A percentile compares a stretch with the other conserved stretches of the same genome.
Evolutionary conservation across 768 basidiomycete genomes (phyloP).

Genomic region (Leucocoprinus leucothites): DNA sequence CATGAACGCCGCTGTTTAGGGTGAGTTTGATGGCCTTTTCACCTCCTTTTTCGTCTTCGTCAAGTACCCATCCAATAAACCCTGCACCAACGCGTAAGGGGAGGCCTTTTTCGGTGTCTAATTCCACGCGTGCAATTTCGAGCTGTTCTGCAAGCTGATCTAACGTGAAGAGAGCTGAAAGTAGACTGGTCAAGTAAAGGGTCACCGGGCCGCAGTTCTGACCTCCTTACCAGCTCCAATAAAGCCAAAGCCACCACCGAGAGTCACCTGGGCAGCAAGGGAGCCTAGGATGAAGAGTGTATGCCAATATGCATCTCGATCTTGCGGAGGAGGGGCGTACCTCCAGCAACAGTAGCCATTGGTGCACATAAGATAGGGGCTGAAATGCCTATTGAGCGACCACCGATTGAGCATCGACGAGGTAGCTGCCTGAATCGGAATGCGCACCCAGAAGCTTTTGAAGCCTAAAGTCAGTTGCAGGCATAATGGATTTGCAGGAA

Average conservation of each 20-base stretch:
- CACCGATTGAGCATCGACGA: not conserved
- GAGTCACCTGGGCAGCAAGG: slow-evolving; percentile 60
- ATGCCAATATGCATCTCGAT: slow-evolving; percentile 3
- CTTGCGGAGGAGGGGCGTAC: slow-evolving; percentile 20
- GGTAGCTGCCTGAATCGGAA: too few relatives aligned
- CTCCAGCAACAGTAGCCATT: slow-evolving; percentile 72
- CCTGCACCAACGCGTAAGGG: slow-evolving; percentile 69
- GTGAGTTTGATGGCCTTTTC: slow-evolving; percentile 43
- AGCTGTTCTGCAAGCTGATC: slow-evolving; percentile 50
- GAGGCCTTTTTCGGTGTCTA: slow-evolving; percentile 31
- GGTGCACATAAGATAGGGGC: slow-evolving; percentile 63
- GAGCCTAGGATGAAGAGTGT: slow-evolving; percentile 27
- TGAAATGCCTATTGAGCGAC: slow-evolving; percentile 39
- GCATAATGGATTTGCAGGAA: too few relatives aligned
- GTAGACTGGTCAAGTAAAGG: too few relatives aligned
- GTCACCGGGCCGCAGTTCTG: too few relatives aligned
- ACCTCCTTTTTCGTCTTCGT: slow-evolving; percentile 39
- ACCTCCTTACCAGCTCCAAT: slow-evolving; percentile 58
- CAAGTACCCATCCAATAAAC: slow-evolving; percentile 70
- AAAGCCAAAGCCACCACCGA: slow-evolving; percentile 77
- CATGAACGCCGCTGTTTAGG: slow-evolving; percentile 53
- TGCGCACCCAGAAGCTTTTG: too few relatives aligned
- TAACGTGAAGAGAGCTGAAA: slow-evolving; percentile 42
- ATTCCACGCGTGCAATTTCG: slow-evolving; percentile 41
- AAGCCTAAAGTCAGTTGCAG: too few relatives aligned